Base-by-base conservation (phyloP, 345 rosid species). In the Lepidium africanum region DNA sequence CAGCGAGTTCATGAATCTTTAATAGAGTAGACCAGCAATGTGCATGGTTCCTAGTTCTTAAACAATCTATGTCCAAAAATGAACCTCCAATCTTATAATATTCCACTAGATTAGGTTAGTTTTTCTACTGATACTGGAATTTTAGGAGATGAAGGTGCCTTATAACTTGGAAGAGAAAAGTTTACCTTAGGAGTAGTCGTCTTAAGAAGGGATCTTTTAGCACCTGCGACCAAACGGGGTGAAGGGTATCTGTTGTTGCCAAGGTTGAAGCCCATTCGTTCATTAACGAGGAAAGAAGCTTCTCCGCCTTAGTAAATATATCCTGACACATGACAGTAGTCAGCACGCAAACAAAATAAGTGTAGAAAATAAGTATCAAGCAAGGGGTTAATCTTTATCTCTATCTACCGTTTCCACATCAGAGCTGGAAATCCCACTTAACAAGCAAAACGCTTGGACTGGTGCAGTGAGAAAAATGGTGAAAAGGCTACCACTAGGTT, bases 221-320 rank as follows among this genome's bases (percentile, higher is more conserved):
- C 70, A 82, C 78, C 77, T 93, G 97, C 8, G 83, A 89, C 98
- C 98, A 93, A 66, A 93, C 98, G 3, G 83, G 91, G 77, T 90
- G 87, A 45, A 93, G 87, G 42, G 75, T 71, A 43, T 90, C 90
- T 50, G 92, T 83, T 38, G 81, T 59, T 39, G 90, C 92, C 79
- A 90, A 79, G 27, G 81, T 74, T 51, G 77, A 80, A 70, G 97
- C 96, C 96, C 92, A 93, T 33, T 87, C 94, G 73, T 84, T 83
- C 76, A 88, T 65, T 21, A 80, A 83, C 48, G 91, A 85, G 27
- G 89, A 76, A 67, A 93, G 89, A 58, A 82, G 77, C 79, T 73
- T 83, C 78, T 93, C 97, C 14, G 88, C 98, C 62, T 78, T 83
- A 59, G 59, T 64, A 67, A 76, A 85, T 13, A 66, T 64, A 59